Base-by-base conservation (phyloP, 2,329 filamentous ascomycete species). In the Biscogniauxia mediterranea region DNA sequence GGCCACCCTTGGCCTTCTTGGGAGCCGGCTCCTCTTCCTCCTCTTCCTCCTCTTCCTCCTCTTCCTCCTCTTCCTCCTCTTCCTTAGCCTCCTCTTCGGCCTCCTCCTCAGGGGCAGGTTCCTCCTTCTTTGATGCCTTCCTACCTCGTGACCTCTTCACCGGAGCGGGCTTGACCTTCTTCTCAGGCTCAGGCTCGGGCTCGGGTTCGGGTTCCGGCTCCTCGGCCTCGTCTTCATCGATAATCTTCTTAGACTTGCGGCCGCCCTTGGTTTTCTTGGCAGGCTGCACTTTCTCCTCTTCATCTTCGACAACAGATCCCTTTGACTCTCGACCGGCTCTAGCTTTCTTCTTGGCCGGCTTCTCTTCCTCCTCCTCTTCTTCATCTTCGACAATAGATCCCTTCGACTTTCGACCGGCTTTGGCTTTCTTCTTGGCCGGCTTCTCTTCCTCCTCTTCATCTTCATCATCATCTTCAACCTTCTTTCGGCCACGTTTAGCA, bases 401-500 rank as follows among this genome's bases (percentile, higher is more conserved):
- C 69, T 73, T 73, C 63, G 70, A 71, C 38, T 71, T 67, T 26
- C 75, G 55, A 70, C 72, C 13, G 67, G 56, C 61, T 74, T 74
- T 55, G 7, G 67, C 59, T 56, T 73, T 72, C 64, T 75, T 73
- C 49, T 70, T 73, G 59, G 72, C 72, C 53, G 50, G 50, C 19
- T 21, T 19, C 21, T 69, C 68, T 20, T 61, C 64, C n/a, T 69
- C 68, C 20, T 75, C 71, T n/a, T n/a, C n/a, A n/a, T n/a, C n/a
- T 15, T 69, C 68, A 17, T 70, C 69, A 4, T 66, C 64, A 54
- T 67, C 68, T 54, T 73, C 70, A 55, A 68, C 72, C 69, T 76
- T 78, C 70, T 75, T 75, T 64, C 73, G 74, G 52, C 73, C 69
- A 26, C 76, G 75, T 70, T 79, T 79, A 54, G 72, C 71, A 55